phyloP scores from a whole-genome alignment of 352 stramenopile genomes.

The Globisporangium camurandrum region DNA sequence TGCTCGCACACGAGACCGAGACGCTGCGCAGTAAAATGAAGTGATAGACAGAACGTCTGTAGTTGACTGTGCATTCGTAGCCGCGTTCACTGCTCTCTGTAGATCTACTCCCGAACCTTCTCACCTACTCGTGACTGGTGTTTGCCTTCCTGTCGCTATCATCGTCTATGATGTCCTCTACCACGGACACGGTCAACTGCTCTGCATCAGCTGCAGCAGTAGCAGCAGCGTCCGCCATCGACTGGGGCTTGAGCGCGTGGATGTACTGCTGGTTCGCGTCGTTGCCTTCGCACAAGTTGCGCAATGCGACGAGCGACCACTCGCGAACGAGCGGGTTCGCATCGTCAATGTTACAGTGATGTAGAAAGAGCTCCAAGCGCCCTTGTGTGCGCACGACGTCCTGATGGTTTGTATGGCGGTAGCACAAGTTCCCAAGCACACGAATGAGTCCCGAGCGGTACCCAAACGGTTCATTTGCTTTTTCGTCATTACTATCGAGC shows the following conservation, averaged over 20 bases:
- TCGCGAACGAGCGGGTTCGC: constrained; percentile 83
- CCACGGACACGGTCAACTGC: too few relatives aligned
- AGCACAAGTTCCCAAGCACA: constrained; percentile 78
- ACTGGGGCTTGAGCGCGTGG: constrained; percentile 52
- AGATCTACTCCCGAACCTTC: too few relatives aligned
- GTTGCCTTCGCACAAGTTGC: constrained; percentile 85
- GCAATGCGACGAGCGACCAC: constrained; percentile 84
- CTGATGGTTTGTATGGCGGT: constrained; percentile 56
- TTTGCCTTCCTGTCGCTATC: too few relatives aligned
- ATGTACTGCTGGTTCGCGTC: constrained; percentile 67
- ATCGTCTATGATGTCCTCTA: too few relatives aligned
- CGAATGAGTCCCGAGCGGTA: constrained; percentile 77
- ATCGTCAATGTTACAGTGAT: constrained; percentile 88
- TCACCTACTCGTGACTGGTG: too few relatives aligned
- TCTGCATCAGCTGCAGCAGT: background rate
- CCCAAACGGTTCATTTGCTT: constrained; percentile 33
- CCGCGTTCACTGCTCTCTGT: too few relatives aligned
- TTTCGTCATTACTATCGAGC: background rate
- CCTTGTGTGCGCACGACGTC: constrained; percentile 69
- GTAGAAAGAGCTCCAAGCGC: constrained; percentile 77
- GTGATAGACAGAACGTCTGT: too few relatives aligned
- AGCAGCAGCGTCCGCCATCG: constrained; percentile 16
- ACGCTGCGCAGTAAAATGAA: background rate
- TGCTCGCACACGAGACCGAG: constrained; percentile 13
- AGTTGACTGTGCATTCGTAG: too few relatives aligned